Conservation (phyloP, 352 stramenopile species). For the Globisporangium viniferum region DNA sequence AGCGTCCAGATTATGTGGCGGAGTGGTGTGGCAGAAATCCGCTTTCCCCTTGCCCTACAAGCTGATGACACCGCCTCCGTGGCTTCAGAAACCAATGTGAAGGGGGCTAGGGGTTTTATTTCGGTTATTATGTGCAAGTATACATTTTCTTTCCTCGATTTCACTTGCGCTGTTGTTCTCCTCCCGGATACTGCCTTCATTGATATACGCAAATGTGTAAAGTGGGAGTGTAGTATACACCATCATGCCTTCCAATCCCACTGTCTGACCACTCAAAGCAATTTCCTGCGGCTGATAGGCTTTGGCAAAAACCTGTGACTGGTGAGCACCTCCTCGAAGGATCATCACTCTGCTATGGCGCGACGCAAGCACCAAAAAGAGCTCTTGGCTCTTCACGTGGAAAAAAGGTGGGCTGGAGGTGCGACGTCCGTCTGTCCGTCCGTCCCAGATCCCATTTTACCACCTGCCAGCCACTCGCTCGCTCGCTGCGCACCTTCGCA, state of each 20-base stretch:
- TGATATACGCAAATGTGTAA: background rate
- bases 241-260: background rate
- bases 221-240: background rate
- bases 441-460: constrained; percentile 4
- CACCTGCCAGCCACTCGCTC: background rate
- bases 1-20: constrained; percentile 3
- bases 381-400: background rate
- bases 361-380: background rate
- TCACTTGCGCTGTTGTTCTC: background rate
- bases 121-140: background rate
- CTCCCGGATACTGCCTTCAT: background rate
- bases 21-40: background rate
- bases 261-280: background rate
- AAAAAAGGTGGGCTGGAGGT: background rate
- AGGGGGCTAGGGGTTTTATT: background rate
- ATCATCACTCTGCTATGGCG: background rate
- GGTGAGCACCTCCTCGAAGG: background rate
- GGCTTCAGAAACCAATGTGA: constrained; percentile 3
- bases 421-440: background rate
- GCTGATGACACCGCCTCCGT: background rate
- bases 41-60: background rate
- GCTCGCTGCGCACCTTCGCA: background rate
- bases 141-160: background rate
- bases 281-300: constrained; percentile 2
- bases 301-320: background rate